phyloP scores from a whole-genome alignment of 2,329 filamentous ascomycete genomes.

The Lecanicillium sp. region DNA sequence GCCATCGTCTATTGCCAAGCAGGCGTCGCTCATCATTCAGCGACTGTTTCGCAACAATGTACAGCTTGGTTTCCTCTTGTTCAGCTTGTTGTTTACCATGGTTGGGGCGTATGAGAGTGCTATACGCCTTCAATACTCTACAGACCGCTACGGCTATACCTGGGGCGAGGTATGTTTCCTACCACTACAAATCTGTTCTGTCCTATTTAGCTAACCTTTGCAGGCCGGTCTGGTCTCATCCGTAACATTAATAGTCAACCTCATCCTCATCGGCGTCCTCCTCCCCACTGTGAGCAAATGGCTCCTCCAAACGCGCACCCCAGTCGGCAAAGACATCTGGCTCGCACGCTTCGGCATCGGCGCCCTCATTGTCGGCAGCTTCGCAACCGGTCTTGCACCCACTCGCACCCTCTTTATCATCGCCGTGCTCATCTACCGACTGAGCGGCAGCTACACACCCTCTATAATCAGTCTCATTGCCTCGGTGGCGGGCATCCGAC shows the following conservation, averaged over 20 bases:
- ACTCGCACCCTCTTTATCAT: not conserved
- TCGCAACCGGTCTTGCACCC: slow-evolving; percentile 6
- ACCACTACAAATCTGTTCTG: not conserved
- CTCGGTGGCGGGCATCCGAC: not conserved
- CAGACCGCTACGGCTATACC: slow-evolving; percentile 6
- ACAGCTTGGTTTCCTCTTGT: slow-evolving; percentile 4
- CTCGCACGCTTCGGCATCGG: slow-evolving; percentile 5
- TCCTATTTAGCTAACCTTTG: not conserved
- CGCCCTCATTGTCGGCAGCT: slow-evolving; percentile 5
- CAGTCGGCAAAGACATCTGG: slow-evolving; percentile 7
- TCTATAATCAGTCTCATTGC: not conserved
- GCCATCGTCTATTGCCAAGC: not conserved
- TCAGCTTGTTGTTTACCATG: slow-evolving; percentile 5
- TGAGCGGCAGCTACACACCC: not conserved
- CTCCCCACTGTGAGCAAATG: slow-evolving; percentile 4
- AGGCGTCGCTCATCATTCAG: not conserved
- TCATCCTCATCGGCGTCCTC: slow-evolving; percentile 2
- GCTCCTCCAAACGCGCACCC: not conserved
- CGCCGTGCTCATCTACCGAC: not conserved
- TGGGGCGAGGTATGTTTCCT: slow-evolving; percentile 4
- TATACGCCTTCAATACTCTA: slow-evolving; percentile 7
- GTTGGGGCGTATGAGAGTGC: slow-evolving; percentile 5
- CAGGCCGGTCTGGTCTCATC: slow-evolving; percentile 5
- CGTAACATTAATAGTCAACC: slow-evolving; percentile 1
- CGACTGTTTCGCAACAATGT: slow-evolving; percentile 3